Conservation (phyloP, 2,329 filamentous ascomycete species). For the Leptosphaerulina australis region DNA sequence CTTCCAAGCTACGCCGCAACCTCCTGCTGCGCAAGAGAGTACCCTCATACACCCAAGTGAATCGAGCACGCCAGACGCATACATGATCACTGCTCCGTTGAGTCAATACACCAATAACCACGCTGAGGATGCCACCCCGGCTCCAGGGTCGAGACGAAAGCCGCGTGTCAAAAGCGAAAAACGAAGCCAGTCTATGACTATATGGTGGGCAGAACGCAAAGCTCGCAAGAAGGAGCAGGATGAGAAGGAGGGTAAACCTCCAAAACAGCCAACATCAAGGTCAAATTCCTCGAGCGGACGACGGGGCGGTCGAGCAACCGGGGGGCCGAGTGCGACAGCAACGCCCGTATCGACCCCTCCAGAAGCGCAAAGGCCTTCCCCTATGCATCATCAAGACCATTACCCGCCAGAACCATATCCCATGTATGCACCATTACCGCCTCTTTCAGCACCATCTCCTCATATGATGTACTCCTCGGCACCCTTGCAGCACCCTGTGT, state of each 20-base stretch:
- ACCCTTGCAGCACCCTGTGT: slow-evolving; percentile 31
- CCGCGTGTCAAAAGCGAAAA: slow-evolving; percentile 53
- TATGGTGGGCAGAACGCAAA: slow-evolving; percentile 56
- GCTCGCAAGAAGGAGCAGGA: slow-evolving; percentile 45
- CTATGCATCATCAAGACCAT: slow-evolving; percentile 25
- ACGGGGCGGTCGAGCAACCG: slow-evolving; percentile 30
- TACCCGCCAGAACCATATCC: slow-evolving; percentile 30
- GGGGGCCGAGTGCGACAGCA: slow-evolving; percentile 24
- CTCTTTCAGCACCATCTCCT: slow-evolving; percentile 29
- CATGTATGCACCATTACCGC: slow-evolving; percentile 22
- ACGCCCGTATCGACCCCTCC: slow-evolving; percentile 27
- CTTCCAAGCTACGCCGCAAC: slow-evolving; percentile 46
- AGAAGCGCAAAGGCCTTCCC: slow-evolving; percentile 28
- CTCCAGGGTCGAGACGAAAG: slow-evolving; percentile 40
- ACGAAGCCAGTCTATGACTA: slow-evolving; percentile 52
- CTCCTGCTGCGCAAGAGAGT: slow-evolving; percentile 29
- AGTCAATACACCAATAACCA: slow-evolving; percentile 42
- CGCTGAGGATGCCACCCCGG: slow-evolving; percentile 34
- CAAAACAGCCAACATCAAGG: slow-evolving; percentile 29
- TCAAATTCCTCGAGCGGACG: slow-evolving; percentile 34
- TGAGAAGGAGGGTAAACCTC: slow-evolving; percentile 33
- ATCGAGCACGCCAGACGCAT: slow-evolving; percentile 40
- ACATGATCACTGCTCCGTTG: slow-evolving; percentile 44
- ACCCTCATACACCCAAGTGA: slow-evolving; percentile 27
- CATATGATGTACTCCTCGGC: slow-evolving; percentile 30